A percentile compares a stretch with the other conserved stretches of the same genome.
phyloP scores from a whole-genome alignment of 495 filamentous ascomycete genomes.

The Geopyxis carbonaria region DNA sequence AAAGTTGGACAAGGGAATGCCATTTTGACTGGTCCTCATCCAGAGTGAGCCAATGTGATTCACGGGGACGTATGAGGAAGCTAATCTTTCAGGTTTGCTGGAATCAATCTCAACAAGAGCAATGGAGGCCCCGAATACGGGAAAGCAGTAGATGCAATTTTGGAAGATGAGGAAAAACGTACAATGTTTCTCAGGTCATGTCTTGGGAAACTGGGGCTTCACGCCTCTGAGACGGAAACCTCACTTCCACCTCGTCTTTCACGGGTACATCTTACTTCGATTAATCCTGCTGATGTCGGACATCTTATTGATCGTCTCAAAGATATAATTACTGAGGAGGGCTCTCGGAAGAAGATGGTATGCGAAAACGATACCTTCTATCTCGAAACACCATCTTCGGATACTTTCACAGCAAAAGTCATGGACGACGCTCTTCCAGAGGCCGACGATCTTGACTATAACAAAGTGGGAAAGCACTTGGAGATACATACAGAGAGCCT shows the following conservation, averaged over 20 bases:
- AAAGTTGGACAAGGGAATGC: conserved; percentile 70
- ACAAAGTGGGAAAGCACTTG: conserved; percentile 51
- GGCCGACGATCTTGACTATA: conserved; percentile 59
- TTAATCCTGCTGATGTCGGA: conserved; percentile 43
- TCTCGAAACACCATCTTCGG: conserved; percentile 33
- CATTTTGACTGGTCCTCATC: conserved; percentile 76
- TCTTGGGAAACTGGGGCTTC: conserved; percentile 63
- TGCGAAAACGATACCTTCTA: conserved; percentile 77
- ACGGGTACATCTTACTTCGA: conserved; percentile 63
- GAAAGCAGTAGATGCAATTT: conserved; percentile 47
- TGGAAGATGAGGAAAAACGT: conserved; percentile 52
- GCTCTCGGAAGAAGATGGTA: conserved; percentile 54
- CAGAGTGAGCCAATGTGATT: conserved; percentile 87
- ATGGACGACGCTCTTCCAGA: conserved; percentile 35
- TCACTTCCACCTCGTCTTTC: conserved; percentile 61
- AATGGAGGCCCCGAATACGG: conserved; percentile 46
- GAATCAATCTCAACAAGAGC: conserved; percentile 52
- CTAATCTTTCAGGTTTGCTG: conserved; percentile 75
- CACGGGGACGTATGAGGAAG: too few relatives aligned
- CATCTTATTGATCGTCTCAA: conserved; percentile 49
- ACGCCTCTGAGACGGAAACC: conserved; percentile 50
- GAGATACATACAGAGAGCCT: conserved; percentile 51
- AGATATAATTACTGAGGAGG: conserved; percentile 40
- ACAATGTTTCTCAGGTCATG: conserved; percentile 66
- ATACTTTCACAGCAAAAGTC: conserved; percentile 41